Conservation (phyloP, 2,329 filamentous ascomycete genomes). For the Xylaria sp. region DNA sequence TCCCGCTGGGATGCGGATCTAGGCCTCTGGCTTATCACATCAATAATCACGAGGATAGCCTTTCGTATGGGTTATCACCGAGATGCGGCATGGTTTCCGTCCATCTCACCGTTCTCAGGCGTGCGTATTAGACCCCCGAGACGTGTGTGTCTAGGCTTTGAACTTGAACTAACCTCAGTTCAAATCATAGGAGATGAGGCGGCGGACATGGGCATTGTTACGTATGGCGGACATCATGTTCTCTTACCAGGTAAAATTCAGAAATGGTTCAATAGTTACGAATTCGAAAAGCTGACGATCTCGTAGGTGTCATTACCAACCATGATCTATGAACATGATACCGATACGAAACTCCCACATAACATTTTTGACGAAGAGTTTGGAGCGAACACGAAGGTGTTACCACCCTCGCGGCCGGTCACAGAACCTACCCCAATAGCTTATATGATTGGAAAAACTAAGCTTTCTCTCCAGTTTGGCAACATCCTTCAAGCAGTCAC, state of each 20-base stretch:
- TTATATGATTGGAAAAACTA: conserved; percentile 81
- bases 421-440: conserved; percentile 80
- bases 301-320: conserved; percentile 64
- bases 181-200: conserved; percentile 71
- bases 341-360: conserved; percentile 77
- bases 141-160: neutral
- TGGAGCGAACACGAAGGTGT: conserved; percentile 71
- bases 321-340: conserved; percentile 80
- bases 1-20: conserved; percentile 79
- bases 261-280: conserved; percentile 37
- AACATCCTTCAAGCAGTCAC: conserved; percentile 75
- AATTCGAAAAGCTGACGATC: conserved; percentile 21
- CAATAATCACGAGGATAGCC: conserved; percentile 66
- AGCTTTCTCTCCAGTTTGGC: conserved; percentile 74
- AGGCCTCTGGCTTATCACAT: conserved; percentile 69
- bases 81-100: conserved; percentile 78
- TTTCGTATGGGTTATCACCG: conserved; percentile 82
- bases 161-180: conserved; percentile 32
- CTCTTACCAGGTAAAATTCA: conserved; percentile 74
- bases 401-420: conserved; percentile 74
- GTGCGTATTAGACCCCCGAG: conserved; percentile 54
- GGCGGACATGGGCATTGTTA: conserved; percentile 75
- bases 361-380: conserved; percentile 88
- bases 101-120: conserved; percentile 77
- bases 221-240: conserved; percentile 80